phyloP scores from a whole-genome alignment of 2,329 filamentous ascomycete species.

The Ophiostoma himal-ulmi region DNA sequence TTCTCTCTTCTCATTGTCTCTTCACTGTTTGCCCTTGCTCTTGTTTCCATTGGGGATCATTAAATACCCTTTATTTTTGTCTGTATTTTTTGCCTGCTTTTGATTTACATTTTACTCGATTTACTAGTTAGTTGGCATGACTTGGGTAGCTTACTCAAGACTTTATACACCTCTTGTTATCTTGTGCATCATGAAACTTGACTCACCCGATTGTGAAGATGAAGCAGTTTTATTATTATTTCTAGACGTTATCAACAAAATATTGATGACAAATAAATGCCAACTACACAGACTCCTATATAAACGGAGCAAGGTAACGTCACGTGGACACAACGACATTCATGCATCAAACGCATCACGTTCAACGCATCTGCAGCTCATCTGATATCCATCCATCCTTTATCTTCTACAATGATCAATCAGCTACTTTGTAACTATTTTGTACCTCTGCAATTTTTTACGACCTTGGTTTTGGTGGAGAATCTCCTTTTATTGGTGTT shows the following conservation, averaged over 20 bases:
- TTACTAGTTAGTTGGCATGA: conserved; percentile 2
- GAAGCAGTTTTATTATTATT: too few species aligned
- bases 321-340: neutral
- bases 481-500: neutral
- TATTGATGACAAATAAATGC: neutral
- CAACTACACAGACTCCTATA: neutral
- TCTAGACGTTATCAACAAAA: too few species aligned
- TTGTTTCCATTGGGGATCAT: conserved; percentile 9
- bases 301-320: neutral
- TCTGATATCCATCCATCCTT: neutral
- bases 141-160: conserved; percentile 6
- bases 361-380: neutral
- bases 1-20: conserved; percentile 11
- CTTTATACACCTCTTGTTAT: neutral
- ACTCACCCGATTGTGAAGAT: neutral
- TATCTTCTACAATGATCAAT: neutral
- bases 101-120: neutral
- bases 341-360: neutral
- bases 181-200: neutral
- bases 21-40: conserved; percentile 10
- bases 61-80: conserved; percentile 9
- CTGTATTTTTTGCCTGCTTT: neutral
- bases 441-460: neutral
- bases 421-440: neutral
- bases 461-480: neutral